phyloP scores from a whole-genome alignment of 2,329 filamentous ascomycete genomes.

The Decorospora gaudefroyi region DNA sequence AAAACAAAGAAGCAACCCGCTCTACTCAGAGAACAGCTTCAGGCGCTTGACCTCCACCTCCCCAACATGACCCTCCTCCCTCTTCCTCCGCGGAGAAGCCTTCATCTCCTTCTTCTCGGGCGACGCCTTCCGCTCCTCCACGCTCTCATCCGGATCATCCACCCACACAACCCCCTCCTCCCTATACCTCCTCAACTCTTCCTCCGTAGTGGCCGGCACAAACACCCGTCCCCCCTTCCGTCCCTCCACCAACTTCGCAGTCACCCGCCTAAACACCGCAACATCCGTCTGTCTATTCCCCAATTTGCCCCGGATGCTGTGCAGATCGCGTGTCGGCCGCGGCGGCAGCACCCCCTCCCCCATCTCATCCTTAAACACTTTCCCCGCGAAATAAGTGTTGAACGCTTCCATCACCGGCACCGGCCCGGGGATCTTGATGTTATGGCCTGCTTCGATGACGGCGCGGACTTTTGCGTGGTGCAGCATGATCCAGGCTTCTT shows the following conservation, averaged over 20 bases:
- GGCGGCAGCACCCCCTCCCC: not conserved
- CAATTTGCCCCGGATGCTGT: not conserved
- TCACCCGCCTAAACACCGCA: not conserved
- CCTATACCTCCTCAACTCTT: conserved; percentile 12
- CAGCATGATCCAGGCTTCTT: conserved; percentile 22
- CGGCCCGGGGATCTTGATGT: conserved; percentile 1
- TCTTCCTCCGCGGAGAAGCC: not conserved
- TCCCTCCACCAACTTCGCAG: not conserved
- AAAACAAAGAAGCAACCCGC: too few species aligned
- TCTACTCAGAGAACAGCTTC: too few species aligned
- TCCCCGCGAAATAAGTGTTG: conserved; percentile 1
- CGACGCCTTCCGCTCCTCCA: not conserved
- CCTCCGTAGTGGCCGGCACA: conserved; percentile 13
- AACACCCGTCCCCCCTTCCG: conserved; percentile 3
- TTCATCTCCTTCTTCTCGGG: not conserved
- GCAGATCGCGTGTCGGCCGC: not conserved
- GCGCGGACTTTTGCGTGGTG: conserved; percentile 17
- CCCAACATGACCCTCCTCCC: not conserved
- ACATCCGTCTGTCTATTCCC: not conserved
- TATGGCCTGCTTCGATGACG: conserved; percentile 3
- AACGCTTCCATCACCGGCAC: not conserved
- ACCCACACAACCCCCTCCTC: conserved; percentile 1
- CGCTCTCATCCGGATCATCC: conserved; percentile 9
- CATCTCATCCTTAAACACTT: not conserved
- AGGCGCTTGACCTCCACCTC: not conserved